Conservation (phyloP, 495 filamentous ascomycete genomes). For the Cercophora scortea region DNA sequence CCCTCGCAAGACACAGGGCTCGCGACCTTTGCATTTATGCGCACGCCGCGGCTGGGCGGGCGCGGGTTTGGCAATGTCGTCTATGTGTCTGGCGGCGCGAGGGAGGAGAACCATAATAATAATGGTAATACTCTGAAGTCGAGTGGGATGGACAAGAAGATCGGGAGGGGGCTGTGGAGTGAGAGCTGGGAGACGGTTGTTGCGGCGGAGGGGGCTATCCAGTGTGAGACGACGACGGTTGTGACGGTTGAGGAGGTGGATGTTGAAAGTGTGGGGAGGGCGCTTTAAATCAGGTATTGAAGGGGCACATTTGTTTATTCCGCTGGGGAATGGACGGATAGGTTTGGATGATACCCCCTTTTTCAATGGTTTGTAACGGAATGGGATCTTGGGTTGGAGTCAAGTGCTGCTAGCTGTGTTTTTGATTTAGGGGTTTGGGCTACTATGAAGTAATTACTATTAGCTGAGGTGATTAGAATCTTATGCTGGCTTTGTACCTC, state of each 20-base stretch:
- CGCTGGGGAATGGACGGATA: too few species aligned
- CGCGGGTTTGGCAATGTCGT: slow-evolving; percentile 30
- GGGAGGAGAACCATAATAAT: slow-evolving; percentile 2
- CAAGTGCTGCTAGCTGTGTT: too few species aligned
- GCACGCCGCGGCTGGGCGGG: slow-evolving; percentile 25
- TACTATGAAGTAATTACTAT: too few species aligned
- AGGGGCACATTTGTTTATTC: too few species aligned
- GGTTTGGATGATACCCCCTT: too few species aligned
- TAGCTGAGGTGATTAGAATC: too few species aligned
- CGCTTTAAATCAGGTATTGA: too few species aligned
- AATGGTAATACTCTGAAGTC: slow-evolving; percentile 9
- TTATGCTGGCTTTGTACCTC: too few species aligned
- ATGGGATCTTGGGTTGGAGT: too few species aligned
- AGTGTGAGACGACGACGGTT: slow-evolving; percentile 35
- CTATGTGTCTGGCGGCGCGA: slow-evolving; percentile 25
- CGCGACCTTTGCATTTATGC: slow-evolving; percentile 42
- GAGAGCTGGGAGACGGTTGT: slow-evolving; percentile 1
- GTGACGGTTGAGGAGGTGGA: slow-evolving; percentile 29
- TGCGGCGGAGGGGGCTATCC: slow-evolving; percentile 22
- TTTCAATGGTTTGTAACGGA: too few species aligned
- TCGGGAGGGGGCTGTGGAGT: neutral
- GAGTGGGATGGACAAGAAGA: slow-evolving; percentile 10
- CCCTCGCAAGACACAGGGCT: slow-evolving; percentile 36
- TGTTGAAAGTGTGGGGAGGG: neutral
- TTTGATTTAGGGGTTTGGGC: too few species aligned